phyloP scores from a whole-genome alignment of 192 early-diverging fungal species.

The Podila minutissima region DNA sequence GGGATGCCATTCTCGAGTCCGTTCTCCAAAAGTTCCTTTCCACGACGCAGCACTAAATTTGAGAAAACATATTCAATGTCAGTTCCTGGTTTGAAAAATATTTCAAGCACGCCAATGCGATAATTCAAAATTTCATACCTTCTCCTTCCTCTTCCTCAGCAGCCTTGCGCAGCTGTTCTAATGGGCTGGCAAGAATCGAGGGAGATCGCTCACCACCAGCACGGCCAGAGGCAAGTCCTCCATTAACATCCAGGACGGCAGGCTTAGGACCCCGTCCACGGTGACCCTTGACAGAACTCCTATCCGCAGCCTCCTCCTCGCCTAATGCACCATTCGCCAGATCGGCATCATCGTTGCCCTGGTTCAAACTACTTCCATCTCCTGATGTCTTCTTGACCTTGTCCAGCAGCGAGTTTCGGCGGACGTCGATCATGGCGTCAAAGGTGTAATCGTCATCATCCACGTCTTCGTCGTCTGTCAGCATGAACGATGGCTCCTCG shows the following conservation, averaged over 20 bases:
- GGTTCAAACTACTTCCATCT: neutral
- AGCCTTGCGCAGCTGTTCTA: conserved; percentile 43
- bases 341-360: neutral
- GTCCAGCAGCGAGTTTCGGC: conserved; percentile 19
- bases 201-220: conserved; percentile 27
- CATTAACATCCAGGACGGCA: conserved; percentile 6
- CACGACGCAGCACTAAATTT: conserved; percentile 33
- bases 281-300: neutral
- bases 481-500: conserved; percentile 39
- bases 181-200: conserved; percentile 24
- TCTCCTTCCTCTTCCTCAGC: conserved; percentile 46
- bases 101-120: neutral
- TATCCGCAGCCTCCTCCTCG: neutral
- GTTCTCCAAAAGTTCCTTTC: conserved; percentile 42
- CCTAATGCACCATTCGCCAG: neutral
- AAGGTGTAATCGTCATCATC: conserved; percentile 43
- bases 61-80: neutral
- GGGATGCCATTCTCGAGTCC: conserved; percentile 7
- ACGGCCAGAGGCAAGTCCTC: neutral
- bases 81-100: neutral
- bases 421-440: conserved; percentile 38
- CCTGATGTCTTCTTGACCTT: neutral
- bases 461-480: conserved; percentile 46
- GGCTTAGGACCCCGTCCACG: conserved; percentile 26
- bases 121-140: neutral